Evolutionary conservation across 352 stramenopile species (phyloP).

Genomic region (Pythium myriotylum): DNA sequence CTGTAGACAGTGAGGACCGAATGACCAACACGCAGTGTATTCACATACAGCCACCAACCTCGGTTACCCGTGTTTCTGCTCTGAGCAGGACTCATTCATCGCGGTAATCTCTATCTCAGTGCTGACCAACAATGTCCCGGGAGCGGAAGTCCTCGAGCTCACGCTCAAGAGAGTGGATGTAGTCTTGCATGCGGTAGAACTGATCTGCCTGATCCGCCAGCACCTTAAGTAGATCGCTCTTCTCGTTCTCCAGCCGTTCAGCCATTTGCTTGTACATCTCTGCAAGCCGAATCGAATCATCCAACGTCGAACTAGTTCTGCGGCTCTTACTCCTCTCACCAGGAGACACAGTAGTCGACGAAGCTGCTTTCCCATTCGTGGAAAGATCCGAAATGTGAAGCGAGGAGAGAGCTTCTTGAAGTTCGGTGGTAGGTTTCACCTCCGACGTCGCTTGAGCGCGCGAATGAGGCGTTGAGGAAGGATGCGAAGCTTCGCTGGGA

Average conservation of each 20-base stretch:
- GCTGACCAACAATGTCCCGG: slow-evolving; percentile 7
- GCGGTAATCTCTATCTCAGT: slow-evolving; percentile 18
- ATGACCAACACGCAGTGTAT: not conserved
- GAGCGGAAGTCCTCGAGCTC: slow-evolving; percentile 48
- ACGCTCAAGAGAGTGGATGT: slow-evolving; percentile 69
- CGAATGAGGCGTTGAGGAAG: no score
- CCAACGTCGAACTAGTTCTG: slow-evolving; percentile 23
- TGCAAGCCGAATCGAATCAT: slow-evolving; percentile 65
- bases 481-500: no score
- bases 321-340: not conserved
- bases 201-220: slow-evolving; percentile 68
- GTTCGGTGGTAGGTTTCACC: not conserved
- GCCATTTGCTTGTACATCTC: slow-evolving; percentile 88
- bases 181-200: slow-evolving; percentile 77
- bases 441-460: not conserved
- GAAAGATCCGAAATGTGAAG: slow-evolving; percentile 3
- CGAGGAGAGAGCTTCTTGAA: slow-evolving; percentile 1
- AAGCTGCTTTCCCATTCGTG: not conserved
- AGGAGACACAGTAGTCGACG: not conserved
- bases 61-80: not conserved
- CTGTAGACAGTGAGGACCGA: no score
- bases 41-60: slow-evolving; percentile 6
- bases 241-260: slow-evolving; percentile 70
- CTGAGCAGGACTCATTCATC: no score
- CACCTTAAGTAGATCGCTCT: slow-evolving; percentile 72